These are phyloP conservation scores for Apiospora rasikravindrae DNA, from an alignment of 2,329 filamentous ascomycete genomes.

Conservation along the genomic window DNA sequence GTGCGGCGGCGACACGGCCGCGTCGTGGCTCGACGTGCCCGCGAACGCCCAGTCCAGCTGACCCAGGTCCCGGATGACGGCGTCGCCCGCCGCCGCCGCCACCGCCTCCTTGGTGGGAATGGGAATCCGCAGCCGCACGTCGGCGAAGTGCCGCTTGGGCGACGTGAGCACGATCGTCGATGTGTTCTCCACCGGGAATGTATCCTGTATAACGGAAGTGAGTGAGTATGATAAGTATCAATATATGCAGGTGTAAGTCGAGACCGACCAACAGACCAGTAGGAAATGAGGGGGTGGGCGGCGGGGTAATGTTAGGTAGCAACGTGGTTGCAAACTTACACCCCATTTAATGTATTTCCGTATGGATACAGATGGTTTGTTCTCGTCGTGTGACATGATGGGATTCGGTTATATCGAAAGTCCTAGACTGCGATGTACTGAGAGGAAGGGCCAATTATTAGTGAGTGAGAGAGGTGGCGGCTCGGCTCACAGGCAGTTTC, in stretches of 20 bases:
- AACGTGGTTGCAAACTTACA: constrained; percentile 4
- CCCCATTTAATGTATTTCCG: constrained; percentile 64
- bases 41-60: constrained; percentile 69
- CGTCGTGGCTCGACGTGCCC: constrained; percentile 47
- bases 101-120: neutral
- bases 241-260: no score
- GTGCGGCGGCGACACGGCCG: constrained; percentile 37
- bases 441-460: neutral
- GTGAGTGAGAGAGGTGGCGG: no score
- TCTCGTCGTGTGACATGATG: constrained; percentile 12
- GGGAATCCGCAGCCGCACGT: constrained; percentile 59
- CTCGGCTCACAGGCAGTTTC: neutral
- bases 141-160: constrained; percentile 61
- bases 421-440: neutral
- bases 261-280: neutral
- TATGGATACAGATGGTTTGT: constrained; percentile 52
- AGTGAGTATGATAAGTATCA: neutral
- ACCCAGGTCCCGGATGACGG: constrained; percentile 20
- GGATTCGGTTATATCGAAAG: neutral
- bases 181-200: constrained; percentile 61
- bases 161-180: constrained; percentile 69
- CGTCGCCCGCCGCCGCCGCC: neutral
- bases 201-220: constrained; percentile 37
- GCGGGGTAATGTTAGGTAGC: neutral
- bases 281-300: neutral